Conservation (phyloP, 805 yeast species). For the baker's yeast (Saccharomyces cerevisiae) region DNA sequence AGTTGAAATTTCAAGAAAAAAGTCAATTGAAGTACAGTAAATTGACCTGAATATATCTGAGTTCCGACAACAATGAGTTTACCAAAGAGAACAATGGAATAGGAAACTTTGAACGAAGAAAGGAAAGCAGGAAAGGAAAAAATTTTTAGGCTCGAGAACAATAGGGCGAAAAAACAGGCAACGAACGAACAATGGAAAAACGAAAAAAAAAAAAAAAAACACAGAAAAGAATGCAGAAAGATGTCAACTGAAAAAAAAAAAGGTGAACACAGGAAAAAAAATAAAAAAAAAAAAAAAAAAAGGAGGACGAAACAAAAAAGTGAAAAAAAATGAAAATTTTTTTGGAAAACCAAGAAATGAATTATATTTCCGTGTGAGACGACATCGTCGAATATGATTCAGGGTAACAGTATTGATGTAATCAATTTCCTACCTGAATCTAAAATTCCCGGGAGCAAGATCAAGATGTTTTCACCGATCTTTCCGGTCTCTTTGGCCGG, state of each 20-base stretch:
- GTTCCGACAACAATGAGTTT: background rate
- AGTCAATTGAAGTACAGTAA: background rate
- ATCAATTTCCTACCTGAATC: background rate
- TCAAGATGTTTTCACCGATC: background rate
- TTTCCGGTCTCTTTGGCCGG: background rate
- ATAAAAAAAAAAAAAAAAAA: background rate
- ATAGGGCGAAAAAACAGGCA: background rate
- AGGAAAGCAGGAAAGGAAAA: background rate
- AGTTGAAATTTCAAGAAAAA: background rate
- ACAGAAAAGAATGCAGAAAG: background rate
- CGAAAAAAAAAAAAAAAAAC: background rate
- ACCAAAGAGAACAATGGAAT: background rate
- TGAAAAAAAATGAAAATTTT: background rate
- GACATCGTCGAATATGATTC: background rate
- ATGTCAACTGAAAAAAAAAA: background rate
- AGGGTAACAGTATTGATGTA: background rate
- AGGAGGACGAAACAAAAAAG: background rate
- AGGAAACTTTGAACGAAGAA: background rate
- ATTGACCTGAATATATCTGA: background rate
- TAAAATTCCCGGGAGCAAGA: background rate
- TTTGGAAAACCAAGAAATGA: background rate
- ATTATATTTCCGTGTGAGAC: background rate
- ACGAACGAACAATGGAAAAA: background rate
- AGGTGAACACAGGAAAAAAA: background rate
- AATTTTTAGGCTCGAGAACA: background rate